A percentile compares a stretch with the other conserved stretches of the same genome.
These are phyloP conservation scores for Schizopora paradoxa DNA, from an alignment of 1,284 basidiomycete genomes.

Conservation along the genomic window DNA sequence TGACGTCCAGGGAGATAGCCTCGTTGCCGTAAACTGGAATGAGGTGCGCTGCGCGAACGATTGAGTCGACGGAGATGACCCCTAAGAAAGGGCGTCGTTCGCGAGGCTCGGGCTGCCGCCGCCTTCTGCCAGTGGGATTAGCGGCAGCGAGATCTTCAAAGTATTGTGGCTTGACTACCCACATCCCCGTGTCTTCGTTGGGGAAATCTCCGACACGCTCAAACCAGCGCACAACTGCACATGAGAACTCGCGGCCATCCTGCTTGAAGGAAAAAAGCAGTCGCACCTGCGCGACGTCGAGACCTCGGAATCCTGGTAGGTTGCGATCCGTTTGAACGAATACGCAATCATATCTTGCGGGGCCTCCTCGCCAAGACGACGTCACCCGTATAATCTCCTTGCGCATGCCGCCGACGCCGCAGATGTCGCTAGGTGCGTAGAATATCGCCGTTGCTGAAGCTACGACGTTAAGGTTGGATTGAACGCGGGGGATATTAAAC, in stretches of 20 bases:
- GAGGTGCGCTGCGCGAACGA: constrained; percentile 25
- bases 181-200: constrained; percentile 26
- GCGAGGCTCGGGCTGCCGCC: constrained; percentile 19
- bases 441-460: constrained; percentile 24
- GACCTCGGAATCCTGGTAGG: constrained; percentile 18
- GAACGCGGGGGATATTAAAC: background rate
- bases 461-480: background rate
- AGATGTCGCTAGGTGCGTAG: constrained; percentile 28
- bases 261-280: constrained; percentile 24
- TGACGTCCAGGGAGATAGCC: constrained; percentile 20
- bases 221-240: constrained; percentile 24
- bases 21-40: constrained; percentile 23
- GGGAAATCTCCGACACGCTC: constrained; percentile 11
- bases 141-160: background rate
- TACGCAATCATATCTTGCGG: constrained; percentile 19
- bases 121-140: no score
- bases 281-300: constrained; percentile 20
- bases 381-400: constrained; percentile 24
- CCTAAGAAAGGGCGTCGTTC: background rate
- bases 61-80: constrained; percentile 24
- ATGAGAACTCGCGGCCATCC: constrained; percentile 8
- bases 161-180: constrained; percentile 19
- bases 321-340: constrained; percentile 22
- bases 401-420: constrained; percentile 22
- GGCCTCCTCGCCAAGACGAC: constrained; percentile 22